Evolutionary conservation across 1,139 yeast genomes (phyloP), one percentile per base, ranked within the genome.

Genomic region (Zygosaccharomyces sapae): DNA sequence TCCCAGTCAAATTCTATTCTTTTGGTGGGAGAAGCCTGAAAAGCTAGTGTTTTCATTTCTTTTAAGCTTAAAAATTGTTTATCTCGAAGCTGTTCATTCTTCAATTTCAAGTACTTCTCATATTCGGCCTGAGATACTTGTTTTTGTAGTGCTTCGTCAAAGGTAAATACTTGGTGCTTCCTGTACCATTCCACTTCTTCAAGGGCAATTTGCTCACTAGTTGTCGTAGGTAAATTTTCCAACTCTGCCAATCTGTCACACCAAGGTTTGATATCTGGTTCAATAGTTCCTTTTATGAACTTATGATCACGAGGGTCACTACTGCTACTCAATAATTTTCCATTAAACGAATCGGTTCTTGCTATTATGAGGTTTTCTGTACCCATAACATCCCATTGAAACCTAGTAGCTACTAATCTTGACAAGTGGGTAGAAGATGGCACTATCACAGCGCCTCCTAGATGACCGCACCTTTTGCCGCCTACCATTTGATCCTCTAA

Each of bases 311-410:
- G 61, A 22, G 79, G 75, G 55, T 80, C 86, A 33, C 79, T 72
- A n/a, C 75, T 72, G 19, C 81, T 75, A 42, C 79, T 76, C 37
- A 80, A 63, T 49, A 80, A 66, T 39, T 73, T 76, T 6, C 80
- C 78, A 43, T 81, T 76, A 56, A 79, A 81, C 16, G 83, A 74
- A 57, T 80, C 86, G 3, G 81, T 75, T 50, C 86, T 67, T 3
- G 86, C 83, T 67, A 80, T 79, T 20, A 79, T 61, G 53, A 80
- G 63, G 60, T 79, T 80, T 51, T 76, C 77, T 4, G 80, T 69
- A 7, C 81, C 81, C 82, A 80, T 76, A 36, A 81, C 69, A 63
- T 80, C 86, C 77, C 83, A 77, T 57, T 80, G 84, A 61, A 80
- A 67, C 54, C 86, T 71, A 1, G 83, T 77, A 6, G 86, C 83